Percentiles rank a stretch among this genome's conserved stretches.
phyloP scores from a whole-genome alignment of 2,329 filamentous ascomycete species.

The Tolypocladium pustulatum region DNA sequence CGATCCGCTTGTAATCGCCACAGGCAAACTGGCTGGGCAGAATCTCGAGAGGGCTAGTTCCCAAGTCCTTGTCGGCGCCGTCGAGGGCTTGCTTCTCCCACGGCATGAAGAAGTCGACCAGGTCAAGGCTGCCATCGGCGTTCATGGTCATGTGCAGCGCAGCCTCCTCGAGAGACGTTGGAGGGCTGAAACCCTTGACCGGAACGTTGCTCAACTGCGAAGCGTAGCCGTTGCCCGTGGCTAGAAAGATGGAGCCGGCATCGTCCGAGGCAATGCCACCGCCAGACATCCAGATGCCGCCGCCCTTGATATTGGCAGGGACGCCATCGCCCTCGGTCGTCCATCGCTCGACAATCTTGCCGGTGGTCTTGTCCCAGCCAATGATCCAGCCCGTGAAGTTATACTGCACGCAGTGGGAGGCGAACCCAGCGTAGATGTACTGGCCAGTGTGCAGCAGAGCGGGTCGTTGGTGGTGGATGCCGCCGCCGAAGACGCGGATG shows the following conservation, averaged over 20 bases:
- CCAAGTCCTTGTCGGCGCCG: conserved; percentile 39
- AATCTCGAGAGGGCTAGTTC: conserved; percentile 32
- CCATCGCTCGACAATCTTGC: conserved; percentile 25
- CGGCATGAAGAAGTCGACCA: conserved; percentile 45
- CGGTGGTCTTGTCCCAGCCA: conserved; percentile 32
- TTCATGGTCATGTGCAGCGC: conserved; percentile 32
- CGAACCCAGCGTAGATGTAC: conserved; percentile 41
- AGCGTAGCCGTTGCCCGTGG: conserved; percentile 29
- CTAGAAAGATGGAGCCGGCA: conserved; percentile 26
- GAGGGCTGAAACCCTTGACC: conserved; percentile 25
- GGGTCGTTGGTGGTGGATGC: conserved; percentile 40
- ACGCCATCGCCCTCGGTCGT: conserved; percentile 31
- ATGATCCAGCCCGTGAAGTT: conserved; percentile 45
- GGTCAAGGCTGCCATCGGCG: conserved; percentile 27
- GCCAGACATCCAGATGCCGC: conserved; percentile 32
- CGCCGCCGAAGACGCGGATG: conserved; percentile 38
- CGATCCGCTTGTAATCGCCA: conserved; percentile 32
- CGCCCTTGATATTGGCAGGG: conserved; percentile 23
- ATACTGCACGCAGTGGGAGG: conserved; percentile 44
- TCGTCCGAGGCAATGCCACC: conserved; percentile 28
- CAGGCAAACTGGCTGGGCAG: conserved; percentile 31
- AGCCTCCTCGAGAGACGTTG: conserved; percentile 32
- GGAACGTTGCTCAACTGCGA: conserved; percentile 26
- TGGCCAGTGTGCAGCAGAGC: conserved; percentile 33
- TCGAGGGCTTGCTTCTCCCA: conserved; percentile 39